Percentiles rank a stretch among this genome's conserved stretches.
phyloP scores from a whole-genome alignment of 2,329 filamentous ascomycete genomes.

The Pseudogymnoascus sp. region DNA sequence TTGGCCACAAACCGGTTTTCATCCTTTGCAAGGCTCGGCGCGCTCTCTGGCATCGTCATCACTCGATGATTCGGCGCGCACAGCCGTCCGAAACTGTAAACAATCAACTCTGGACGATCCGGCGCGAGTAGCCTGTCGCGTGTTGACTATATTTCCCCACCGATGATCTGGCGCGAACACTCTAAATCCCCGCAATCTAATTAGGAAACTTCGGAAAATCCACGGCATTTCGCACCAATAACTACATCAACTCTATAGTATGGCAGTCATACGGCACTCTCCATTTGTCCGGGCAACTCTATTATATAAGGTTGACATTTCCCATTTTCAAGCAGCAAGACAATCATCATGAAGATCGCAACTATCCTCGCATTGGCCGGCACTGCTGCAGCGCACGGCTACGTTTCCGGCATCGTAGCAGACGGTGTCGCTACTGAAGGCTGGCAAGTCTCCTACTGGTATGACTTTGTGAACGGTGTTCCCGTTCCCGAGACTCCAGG shows the following conservation, averaged over 20 bases:
- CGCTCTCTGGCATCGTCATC: not conserved
- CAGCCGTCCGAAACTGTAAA: not conserved
- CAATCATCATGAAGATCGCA: slow-evolving; percentile 3
- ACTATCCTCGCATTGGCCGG: slow-evolving; percentile 20
- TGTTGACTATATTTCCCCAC: not conserved
- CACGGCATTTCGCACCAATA: not conserved
- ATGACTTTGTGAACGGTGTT: not conserved
- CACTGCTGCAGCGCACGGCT: slow-evolving; percentile 38
- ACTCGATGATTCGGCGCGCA: not conserved
- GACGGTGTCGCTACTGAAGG: slow-evolving; percentile 29
- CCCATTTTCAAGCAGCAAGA: not conserved
- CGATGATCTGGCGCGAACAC: not conserved
- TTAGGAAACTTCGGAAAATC: slow-evolving; percentile 4
- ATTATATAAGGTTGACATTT: not conserved
- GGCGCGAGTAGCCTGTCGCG: not conserved
- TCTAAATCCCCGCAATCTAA: not conserved
- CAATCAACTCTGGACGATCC: not conserved
- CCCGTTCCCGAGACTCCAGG: slow-evolving; percentile 31
- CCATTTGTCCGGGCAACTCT: not conserved
- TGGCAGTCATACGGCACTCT: not conserved
- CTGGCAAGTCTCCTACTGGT: not conserved
- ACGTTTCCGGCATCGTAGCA: slow-evolving; percentile 35
- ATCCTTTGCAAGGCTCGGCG: not conserved
- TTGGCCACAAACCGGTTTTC: not conserved
- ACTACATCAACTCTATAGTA: not conserved